These are phyloP conservation scores for Malassezia psittaci DNA, from an alignment of 1,284 basidiomycete genomes.

Conservation along the genomic window DNA sequence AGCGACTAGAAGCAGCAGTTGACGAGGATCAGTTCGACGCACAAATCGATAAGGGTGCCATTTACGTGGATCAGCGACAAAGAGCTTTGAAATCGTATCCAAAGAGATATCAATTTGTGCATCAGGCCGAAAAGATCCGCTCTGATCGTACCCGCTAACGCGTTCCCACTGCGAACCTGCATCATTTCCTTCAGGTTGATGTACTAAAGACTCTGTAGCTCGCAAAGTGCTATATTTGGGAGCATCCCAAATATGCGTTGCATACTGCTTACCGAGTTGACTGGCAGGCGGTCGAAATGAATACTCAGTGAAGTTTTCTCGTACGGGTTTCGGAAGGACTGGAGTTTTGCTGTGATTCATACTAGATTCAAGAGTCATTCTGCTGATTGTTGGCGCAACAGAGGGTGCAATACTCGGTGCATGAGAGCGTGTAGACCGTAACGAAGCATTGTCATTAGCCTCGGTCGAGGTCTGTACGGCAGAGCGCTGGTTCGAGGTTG, in stretches of 20 bases:
- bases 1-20: constrained; percentile 38
- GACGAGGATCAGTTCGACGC: constrained; percentile 39
- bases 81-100: constrained; percentile 20
- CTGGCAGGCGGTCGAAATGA: background rate
- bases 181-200: constrained; percentile 10
- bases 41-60: constrained; percentile 40
- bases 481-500: background rate
- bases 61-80: constrained; percentile 37
- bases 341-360: background rate
- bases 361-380: background rate
- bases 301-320: background rate
- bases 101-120: background rate
- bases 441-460: background rate
- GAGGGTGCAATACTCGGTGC: background rate
- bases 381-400: background rate
- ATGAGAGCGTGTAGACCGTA: background rate
- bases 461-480: background rate
- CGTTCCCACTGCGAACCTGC: constrained; percentile 11
- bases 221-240: background rate
- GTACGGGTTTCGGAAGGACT: background rate
- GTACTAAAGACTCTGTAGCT: background rate
- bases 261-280: background rate
- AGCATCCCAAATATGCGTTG: constrained; percentile 4
- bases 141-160: constrained; percentile 5
- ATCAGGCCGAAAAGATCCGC: background rate